Evolutionary conservation across 495 filamentous ascomycete species (phyloP), one percentile per base, ranked within the genome.

Genomic region (Neurospora sp.): DNA sequence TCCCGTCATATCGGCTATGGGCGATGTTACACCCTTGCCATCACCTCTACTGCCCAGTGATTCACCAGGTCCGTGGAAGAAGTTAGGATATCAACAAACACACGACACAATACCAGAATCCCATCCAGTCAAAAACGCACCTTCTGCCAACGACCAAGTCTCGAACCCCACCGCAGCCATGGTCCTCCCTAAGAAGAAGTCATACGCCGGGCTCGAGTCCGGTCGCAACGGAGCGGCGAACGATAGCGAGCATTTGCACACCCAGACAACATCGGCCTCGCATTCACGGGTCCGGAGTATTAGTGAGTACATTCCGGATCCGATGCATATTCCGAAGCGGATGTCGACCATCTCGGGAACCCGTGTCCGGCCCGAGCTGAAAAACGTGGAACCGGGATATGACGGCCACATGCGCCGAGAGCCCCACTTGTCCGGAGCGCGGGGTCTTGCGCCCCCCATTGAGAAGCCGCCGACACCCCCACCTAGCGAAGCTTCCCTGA

Each of bases 21-120:
- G 89, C 45, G 93, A 97, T 77, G 90, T 99, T 72, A 99, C 96
- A 5, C 96, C 96, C 70, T 82, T 99, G 31, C 96, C 96, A 12
- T 98, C 96, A 6, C 96, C 96, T 8, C 86, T 98, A 45, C 84
- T 92, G 72, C 86, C 87, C 8, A 83, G 83, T 73, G 90, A 91
- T 61, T 93, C 92, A 8, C 92, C 94, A n/a, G 87, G 87, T 6
- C 90, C 90, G 27, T 92, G 91, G 90, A 89, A 84, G 76, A 84
- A 82, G 76, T 79, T 88, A 22, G 74, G 79, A 42, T 78, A 86
- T 76, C 76, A 79, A 69, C 68, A 78, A 74, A 78, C 85, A 70
- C 81, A 78, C 76, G 82, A 79, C n/a, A 35, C 70, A 8, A 40
- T 71, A 77, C 78, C 73, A 45, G 77, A 73, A 38, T 45, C 81